These are phyloP conservation scores for Metschnikowia vanudenii DNA, from an alignment of 805 yeast genomes.

Conservation along the genomic window DNA sequence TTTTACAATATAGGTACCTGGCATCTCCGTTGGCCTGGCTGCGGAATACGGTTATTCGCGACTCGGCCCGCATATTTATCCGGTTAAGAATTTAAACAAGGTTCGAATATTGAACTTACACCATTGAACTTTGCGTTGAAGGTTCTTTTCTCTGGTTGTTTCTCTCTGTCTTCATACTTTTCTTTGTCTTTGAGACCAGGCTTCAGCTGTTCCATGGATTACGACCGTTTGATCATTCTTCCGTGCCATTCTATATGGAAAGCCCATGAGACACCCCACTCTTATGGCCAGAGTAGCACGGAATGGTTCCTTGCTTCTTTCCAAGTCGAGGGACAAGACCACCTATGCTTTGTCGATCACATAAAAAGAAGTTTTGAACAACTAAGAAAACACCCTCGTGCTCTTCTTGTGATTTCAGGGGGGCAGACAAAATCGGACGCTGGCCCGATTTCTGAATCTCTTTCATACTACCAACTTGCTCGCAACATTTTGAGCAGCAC, in stretches of 20 bases:
- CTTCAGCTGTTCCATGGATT: no score
- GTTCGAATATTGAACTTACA: no score
- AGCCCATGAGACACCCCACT: conserved; percentile 18
- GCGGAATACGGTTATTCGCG: no score
- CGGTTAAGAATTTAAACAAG: no score
- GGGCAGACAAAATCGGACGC: conserved; percentile 65
- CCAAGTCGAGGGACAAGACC: conserved; percentile 70
- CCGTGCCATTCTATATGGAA: conserved; percentile 65
- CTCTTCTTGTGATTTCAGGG: conserved; percentile 55
- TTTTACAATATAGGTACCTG: no score
- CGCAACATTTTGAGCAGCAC: conserved; percentile 22
- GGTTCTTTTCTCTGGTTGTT: background rate
- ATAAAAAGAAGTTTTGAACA: conserved; percentile 44
- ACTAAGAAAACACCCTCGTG: conserved; percentile 28
- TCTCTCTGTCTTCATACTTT: no score
- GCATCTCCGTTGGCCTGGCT: no score
- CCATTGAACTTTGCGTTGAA: no score
- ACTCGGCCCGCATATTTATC: no score
- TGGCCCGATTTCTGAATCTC: conserved; percentile 59
- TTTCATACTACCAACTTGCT: conserved; percentile 52
- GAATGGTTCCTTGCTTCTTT: conserved; percentile 72
- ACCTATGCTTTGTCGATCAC: conserved; percentile 62
- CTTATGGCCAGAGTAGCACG: conserved; percentile 43
- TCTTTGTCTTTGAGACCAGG: no score
- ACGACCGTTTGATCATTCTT: conserved; percentile 29